Evolutionary conservation across 768 basidiomycete genomes (phyloP), one percentile per base, ranked within the genome.

Genomic region (Suillus fuscotomentosus): DNA sequence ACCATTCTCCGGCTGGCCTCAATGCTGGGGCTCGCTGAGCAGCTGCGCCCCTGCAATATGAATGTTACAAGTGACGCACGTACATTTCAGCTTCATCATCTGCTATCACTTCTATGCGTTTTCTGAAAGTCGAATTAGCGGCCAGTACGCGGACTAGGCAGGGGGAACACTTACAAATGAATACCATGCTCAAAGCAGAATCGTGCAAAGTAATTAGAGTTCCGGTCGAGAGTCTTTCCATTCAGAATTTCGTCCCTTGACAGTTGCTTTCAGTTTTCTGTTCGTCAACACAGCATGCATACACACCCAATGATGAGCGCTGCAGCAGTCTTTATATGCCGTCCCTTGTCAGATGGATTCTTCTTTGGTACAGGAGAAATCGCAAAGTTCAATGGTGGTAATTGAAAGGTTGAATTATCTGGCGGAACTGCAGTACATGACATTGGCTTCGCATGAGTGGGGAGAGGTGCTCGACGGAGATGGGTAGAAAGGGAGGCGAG

Each of bases 21-120:
- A 64, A 92, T 81, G 65, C 94, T 95, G 72, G 31, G 31, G 60
- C 5, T 45, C 38, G 36, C 51, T 69, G 42, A 65, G 63, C 15
- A 50, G 59, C 7, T 41, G 3, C 1, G 43, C 1, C 53, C 11
- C 65, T 42, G 8, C 45, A 38, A n/a, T 27, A 24, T 3, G 1
- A 24, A 27, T 31, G 48, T 56, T 9, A 36, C 34, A 57, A 45
- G n/a, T 51, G 51, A 62, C 63, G 47, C 38, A 73, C 88, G 66
- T 72, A 91, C 93, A 97, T 97, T 76, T 97, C 92, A 31, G 86
- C 86, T 74, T 96, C 92, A 56, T 94, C 89, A 71, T 98, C 96
- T 1, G 95, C 81, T 53, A 99, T 89, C 63, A 97, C 94, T 71
- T 98, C 95, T 73, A 97, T 86, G 51, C 91, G 86, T 75, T 92